Base-by-base conservation (phyloP, 176 grass and related monocot species). In the Phoenix dactylifera region DNA sequence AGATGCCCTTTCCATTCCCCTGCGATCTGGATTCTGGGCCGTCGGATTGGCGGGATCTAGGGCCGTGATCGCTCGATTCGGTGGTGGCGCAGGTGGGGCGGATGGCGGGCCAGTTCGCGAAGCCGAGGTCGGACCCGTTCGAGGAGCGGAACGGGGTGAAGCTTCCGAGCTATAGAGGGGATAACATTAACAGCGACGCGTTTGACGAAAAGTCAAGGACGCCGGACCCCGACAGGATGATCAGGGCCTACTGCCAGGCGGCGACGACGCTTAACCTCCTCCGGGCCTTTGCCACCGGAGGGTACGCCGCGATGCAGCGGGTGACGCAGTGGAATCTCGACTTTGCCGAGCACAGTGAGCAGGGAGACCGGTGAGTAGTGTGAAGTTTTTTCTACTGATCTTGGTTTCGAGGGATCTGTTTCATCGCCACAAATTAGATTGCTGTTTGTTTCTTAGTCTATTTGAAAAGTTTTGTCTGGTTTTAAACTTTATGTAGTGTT, bases 301-400 rank as follows among this genome's bases (percentile, higher is more conserved):
- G 86, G 6, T 89, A 82, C 67, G 86, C 86, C 5, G 78, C 74
- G 63, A 81, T 89, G 82, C 82, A 89, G 59, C 77, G 72, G 3
- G 79, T 86, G 25, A 79, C 75, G 18, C 75, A 80, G 51, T 90
- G 82, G 87, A 90, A 85, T 64, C 87, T 79, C 18, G 87, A 90
- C 76, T 90, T 90, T 72, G 86, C 76, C 1, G 55, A 85, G 5
- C 83, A 79, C 75, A 90, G 75, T 57, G 81, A 89, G 66, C 80
- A 78, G 59, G 86, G 74, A 0, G 81, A 89, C 61, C 76, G 80
- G 85, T 88, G 32, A 74, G 15, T 73, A 20, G 3, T 6, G 28
- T 30, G 28, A 30, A 6, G 5, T 30, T 30, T 30, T 30, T 30
- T 30, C 9, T 14, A 2, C 35, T 14, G 35, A 44, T 44, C 7